These are phyloP conservation scores for Acanthamoeba culbertsoni DNA, from an alignment of 208 protist species.

Conservation along the genomic window DNA sequence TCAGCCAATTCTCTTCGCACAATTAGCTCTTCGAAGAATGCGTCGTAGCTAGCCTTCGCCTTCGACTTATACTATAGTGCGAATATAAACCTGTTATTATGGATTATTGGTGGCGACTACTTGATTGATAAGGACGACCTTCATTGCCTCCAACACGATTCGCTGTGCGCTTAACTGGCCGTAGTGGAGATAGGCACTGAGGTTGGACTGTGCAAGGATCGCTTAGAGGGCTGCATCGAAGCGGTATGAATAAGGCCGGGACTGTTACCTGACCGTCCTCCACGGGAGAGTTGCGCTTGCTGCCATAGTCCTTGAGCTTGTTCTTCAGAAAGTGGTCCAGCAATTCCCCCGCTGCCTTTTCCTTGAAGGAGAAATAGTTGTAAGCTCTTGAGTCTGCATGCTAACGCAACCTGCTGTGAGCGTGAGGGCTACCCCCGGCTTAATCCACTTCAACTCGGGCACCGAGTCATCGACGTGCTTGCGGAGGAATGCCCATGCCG, in stretches of 20 bases:
- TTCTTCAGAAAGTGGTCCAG: neutral
- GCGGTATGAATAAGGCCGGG: no score
- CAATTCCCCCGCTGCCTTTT: neutral
- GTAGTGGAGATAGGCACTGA: constrained; percentile 67
- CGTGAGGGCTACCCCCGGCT: neutral
- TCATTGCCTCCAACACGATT: no score
- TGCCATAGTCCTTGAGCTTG: neutral
- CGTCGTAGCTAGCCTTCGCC: neutral
- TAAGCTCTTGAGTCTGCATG: neutral
- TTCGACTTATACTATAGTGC: neutral
- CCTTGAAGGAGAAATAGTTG: no score
- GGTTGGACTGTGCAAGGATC: neutral
- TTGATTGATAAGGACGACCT: no score
- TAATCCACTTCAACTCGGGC: neutral
- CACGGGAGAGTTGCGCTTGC: neutral
- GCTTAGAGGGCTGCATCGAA: no score
- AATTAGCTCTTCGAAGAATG: constrained; percentile 74
- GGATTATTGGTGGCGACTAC: no score
- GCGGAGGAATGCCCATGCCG: neutral
- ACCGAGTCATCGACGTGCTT: neutral
- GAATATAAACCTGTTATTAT: no score
- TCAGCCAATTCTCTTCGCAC: constrained; percentile 76
- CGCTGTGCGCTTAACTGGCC: constrained; percentile 65
- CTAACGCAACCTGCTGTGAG: neutral
- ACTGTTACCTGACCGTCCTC: neutral